Base-by-base conservation (phyloP, 2,329 filamentous ascomycete species). In the Talaromyces sp. region DNA sequence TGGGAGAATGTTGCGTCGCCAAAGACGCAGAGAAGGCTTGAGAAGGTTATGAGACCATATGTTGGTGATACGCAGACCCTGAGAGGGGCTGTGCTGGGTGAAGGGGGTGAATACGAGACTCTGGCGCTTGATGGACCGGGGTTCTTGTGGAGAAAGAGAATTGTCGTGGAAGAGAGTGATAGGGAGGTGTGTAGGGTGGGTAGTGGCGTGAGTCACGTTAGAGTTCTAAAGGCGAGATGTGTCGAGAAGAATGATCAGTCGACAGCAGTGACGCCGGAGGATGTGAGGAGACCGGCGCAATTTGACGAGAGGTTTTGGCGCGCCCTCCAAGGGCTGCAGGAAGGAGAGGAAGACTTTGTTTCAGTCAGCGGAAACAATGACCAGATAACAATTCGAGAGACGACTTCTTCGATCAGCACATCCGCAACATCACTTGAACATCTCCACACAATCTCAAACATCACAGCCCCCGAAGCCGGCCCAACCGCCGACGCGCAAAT, bases 51-150 rank as follows among this genome's bases (percentile, higher is more conserved):
- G 71, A 72, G 68, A 62, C 73, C 86, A 66, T 96, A 96, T 76
- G 68, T 64, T 5, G 57, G 60, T 23, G 59, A 70, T 57, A 14
- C 9, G 21, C 54, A 42, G 42, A 89, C 65, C 79, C 78, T 70
- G 80, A 84, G 64, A 79, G 92, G 90, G 0, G 89, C 90, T 8
- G 86, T 93, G 9, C 78, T 98, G 18, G 95, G 95, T 0, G 95
- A 98, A 74, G 95, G 95, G 5, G 95, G 95, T 3, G 95, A 98
- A 79, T 98, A 96, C 75, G 95, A 98, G 82, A 98, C 92, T 33
- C 79, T 98, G 59, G 92, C 95, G 50, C 72, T 98, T 39, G 86
- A 92, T 75, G 95, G 93, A 11, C 93, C 93, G 8, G 69, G 71
- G 0, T 78, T 79, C 57, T 74, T 97, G 64, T 97, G 95, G 83